These are phyloP conservation scores for Conidiobolus incongruus DNA, from an alignment of 371 early-diverging fungal genomes.

Conservation along the genomic window DNA sequence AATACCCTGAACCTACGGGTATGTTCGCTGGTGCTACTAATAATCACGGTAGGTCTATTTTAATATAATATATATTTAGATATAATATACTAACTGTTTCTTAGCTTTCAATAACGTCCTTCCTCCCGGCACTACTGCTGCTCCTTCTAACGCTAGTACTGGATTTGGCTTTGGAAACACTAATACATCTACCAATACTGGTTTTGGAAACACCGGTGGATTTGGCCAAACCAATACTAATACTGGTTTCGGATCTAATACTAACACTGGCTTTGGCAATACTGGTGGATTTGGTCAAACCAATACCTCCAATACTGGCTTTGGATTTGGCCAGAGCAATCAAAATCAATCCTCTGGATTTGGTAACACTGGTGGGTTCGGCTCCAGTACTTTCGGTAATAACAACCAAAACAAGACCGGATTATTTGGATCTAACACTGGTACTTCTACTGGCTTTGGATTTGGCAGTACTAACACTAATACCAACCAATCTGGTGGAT, in stretches of 20 bases:
- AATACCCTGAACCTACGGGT: no score
- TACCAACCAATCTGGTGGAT: not conserved
- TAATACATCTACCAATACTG: not conserved
- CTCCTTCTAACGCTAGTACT: not conserved
- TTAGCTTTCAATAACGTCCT: not conserved
- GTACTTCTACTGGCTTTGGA: slow-evolving; percentile 1
- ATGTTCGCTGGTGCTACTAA: no score
- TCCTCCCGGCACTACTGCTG: not conserved
- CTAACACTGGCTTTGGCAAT: not conserved
- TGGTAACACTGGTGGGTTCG: not conserved
- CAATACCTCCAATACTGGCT: no score
- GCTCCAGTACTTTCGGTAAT: no score
- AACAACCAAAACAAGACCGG: no score
- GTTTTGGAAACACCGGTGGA: not conserved
- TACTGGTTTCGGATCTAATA: not conserved
- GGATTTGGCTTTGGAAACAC: not conserved
- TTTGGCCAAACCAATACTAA: not conserved
- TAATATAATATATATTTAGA: no score
- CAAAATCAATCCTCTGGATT: not conserved
- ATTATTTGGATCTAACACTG: not conserved
- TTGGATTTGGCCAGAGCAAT: not conserved
- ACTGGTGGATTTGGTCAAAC: not conserved
- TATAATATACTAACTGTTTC: not conserved
- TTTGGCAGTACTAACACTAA: not conserved
- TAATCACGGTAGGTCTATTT: no score